These are phyloP conservation scores for Adansonia digitata DNA, from an alignment of 345 rosid species.

Conservation along the genomic window DNA sequence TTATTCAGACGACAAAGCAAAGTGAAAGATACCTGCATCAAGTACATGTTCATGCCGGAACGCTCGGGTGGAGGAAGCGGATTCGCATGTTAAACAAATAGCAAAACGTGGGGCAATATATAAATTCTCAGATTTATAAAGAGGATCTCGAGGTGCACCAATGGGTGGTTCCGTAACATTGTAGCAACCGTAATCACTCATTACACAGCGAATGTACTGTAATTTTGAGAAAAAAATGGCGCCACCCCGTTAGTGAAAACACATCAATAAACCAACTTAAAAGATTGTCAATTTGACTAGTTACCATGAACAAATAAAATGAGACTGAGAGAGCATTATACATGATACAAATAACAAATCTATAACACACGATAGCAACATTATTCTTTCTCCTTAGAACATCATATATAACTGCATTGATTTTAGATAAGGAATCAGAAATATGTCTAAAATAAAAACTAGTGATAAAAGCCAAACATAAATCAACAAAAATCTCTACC, in stretches of 20 bases:
- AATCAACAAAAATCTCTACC: conserved; percentile 29
- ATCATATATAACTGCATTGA: too few relatives aligned
- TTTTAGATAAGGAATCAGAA: not conserved
- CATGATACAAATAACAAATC: too few relatives aligned
- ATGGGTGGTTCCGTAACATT: conserved; percentile 90
- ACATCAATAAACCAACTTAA: not conserved
- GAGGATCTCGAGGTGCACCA: conserved; percentile 84
- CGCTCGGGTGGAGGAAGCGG: not conserved
- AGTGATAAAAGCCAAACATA: too few relatives aligned
- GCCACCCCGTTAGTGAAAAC: not conserved
- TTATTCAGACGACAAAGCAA: not conserved
- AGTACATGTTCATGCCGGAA: not conserved
- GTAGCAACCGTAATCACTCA: conserved; percentile 79
- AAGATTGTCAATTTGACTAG: not conserved
- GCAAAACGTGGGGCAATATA: not conserved
- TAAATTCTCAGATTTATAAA: conserved; percentile 60
- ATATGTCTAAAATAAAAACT: not conserved
- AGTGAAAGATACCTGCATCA: not conserved
- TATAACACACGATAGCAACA: not conserved
- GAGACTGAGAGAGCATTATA: not conserved
- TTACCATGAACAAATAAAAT: not conserved
- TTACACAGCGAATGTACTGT: conserved; percentile 84
- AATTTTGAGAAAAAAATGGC: conserved; percentile 9
- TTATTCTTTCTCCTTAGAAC: not conserved
- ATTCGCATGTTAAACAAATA: not conserved